Evolutionary conservation across 768 basidiomycete species (phyloP).

Genomic region (Suillus tomentosus): DNA sequence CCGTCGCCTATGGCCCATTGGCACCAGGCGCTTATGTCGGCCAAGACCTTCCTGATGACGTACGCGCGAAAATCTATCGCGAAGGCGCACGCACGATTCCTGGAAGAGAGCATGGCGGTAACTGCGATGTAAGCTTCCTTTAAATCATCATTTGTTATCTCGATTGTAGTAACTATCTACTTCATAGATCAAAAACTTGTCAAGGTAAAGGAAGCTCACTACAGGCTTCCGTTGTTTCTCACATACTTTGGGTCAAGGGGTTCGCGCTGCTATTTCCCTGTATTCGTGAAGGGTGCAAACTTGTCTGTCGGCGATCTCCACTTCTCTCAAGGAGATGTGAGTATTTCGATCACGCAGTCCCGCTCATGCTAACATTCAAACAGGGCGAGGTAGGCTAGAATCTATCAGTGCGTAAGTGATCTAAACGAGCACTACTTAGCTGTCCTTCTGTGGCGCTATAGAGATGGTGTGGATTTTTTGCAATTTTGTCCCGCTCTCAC

Average conservation of each 20-base stretch:
- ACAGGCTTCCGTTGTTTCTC: background rate
- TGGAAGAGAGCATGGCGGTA: slow-evolving; percentile 79
- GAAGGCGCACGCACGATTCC: slow-evolving; percentile 79
- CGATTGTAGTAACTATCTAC: slow-evolving; percentile 4
- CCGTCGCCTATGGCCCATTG: slow-evolving; percentile 68
- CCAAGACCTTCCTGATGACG: slow-evolving; percentile 52
- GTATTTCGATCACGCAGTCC: slow-evolving; percentile 13
- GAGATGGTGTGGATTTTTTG: slow-evolving; percentile 55
- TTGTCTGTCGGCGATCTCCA: slow-evolving; percentile 79
- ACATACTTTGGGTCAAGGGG: slow-evolving; percentile 39
- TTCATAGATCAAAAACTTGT: slow-evolving; percentile 71
- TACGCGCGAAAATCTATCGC: slow-evolving; percentile 52
- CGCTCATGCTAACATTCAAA: slow-evolving; percentile 9
- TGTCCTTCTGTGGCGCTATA: slow-evolving; percentile 77
- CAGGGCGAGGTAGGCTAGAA: slow-evolving; percentile 55
- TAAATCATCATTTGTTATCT: background rate
- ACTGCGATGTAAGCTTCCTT: slow-evolving; percentile 57
- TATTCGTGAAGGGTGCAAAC: slow-evolving; percentile 75
- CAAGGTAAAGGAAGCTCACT: slow-evolving; percentile 39
- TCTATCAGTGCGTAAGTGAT: background rate
- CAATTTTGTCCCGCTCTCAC: background rate
- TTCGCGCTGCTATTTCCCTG: slow-evolving; percentile 75
- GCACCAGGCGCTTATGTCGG: slow-evolving; percentile 66
- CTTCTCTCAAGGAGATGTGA: slow-evolving; percentile 76
- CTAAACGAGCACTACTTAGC: slow-evolving; percentile 32